A percentile compares a stretch with the other conserved stretches of the same genome.
phyloP scores from a whole-genome alignment of 768 basidiomycete species.

The Mycena galericulata region DNA sequence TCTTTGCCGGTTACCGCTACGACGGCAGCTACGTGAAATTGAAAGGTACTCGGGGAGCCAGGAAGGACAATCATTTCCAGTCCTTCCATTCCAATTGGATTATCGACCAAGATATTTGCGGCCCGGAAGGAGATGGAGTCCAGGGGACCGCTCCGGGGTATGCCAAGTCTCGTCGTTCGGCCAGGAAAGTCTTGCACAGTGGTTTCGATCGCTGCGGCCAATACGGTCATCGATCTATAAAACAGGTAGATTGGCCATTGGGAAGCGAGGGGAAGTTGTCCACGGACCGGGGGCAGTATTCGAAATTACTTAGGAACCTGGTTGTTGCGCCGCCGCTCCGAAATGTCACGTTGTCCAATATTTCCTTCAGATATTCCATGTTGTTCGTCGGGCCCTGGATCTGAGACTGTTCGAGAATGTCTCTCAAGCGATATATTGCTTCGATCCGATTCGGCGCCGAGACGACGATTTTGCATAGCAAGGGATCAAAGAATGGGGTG shows the following conservation, averaged over 20 bases:
- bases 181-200: slow-evolving; percentile 71
- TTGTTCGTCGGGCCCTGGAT: slow-evolving; percentile 74
- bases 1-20: slow-evolving; percentile 69
- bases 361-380: slow-evolving; percentile 59
- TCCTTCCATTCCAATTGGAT: slow-evolving; percentile 60
- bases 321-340: slow-evolving; percentile 60
- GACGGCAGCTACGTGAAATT: slow-evolving; percentile 62
- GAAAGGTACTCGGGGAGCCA: slow-evolving; percentile 55
- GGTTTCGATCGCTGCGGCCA: slow-evolving; percentile 66
- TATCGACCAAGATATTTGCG: slow-evolving; percentile 72
- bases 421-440: slow-evolving; percentile 56
- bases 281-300: slow-evolving; percentile 55
- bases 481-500: slow-evolving; percentile 68
- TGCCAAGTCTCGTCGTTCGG: slow-evolving; percentile 63
- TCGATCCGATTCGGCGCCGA: slow-evolving; percentile 58
- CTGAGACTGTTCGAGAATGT: slow-evolving; percentile 52
- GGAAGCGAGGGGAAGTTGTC: not conserved
- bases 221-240: slow-evolving; percentile 62
- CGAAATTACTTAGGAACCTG: slow-evolving; percentile 58
- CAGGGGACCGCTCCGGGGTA: slow-evolving; percentile 75
- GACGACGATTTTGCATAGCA: slow-evolving; percentile 72
- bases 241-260: not conserved
- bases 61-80: slow-evolving; percentile 66
- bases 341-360: slow-evolving; percentile 56
- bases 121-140: slow-evolving; percentile 66